Evolutionary conservation across 176 grass and related monocot species (phyloP).

Genomic region (Oryza glaberrima): DNA sequence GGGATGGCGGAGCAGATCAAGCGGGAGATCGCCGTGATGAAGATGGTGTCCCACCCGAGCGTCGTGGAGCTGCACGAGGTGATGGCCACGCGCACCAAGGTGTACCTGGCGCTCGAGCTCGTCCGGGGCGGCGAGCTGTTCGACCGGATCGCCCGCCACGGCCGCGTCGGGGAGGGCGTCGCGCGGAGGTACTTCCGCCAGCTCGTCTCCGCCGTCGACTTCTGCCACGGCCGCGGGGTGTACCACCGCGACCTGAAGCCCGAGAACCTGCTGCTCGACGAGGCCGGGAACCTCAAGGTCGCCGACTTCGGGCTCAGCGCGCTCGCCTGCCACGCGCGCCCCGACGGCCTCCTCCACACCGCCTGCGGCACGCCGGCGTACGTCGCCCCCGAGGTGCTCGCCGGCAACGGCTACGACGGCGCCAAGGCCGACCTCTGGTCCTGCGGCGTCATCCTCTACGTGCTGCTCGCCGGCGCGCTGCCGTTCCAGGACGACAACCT

Average conservation of each 20-base stretch:
- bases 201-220: slow-evolving; percentile 57
- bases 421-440: slow-evolving; percentile 66
- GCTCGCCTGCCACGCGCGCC: slow-evolving; percentile 36
- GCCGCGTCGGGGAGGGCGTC: slow-evolving; percentile 50
- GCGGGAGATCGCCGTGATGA: slow-evolving; percentile 66
- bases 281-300: slow-evolving; percentile 56
- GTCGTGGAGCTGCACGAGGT: slow-evolving; percentile 70
- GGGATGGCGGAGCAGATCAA: slow-evolving; percentile 67
- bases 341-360: slow-evolving; percentile 57
- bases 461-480: slow-evolving; percentile 52
- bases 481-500: slow-evolving; percentile 56
- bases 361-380: slow-evolving; percentile 60
- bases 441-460: slow-evolving; percentile 65
- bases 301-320: slow-evolving; percentile 59
- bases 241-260: slow-evolving; percentile 64
- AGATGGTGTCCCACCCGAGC: slow-evolving; percentile 56
- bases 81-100: slow-evolving; percentile 54
- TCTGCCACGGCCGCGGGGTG: slow-evolving; percentile 59
- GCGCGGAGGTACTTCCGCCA: slow-evolving; percentile 55
- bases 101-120: slow-evolving; percentile 71
- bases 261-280: slow-evolving; percentile 65
- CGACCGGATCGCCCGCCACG: slow-evolving; percentile 50
- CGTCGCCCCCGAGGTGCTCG: slow-evolving; percentile 57
- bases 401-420: slow-evolving; percentile 55
- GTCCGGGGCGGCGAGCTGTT: slow-evolving; percentile 94